These are phyloP conservation scores for Pythium volutum DNA, from an alignment of 352 stramenopile species.

Conservation along the genomic window DNA sequence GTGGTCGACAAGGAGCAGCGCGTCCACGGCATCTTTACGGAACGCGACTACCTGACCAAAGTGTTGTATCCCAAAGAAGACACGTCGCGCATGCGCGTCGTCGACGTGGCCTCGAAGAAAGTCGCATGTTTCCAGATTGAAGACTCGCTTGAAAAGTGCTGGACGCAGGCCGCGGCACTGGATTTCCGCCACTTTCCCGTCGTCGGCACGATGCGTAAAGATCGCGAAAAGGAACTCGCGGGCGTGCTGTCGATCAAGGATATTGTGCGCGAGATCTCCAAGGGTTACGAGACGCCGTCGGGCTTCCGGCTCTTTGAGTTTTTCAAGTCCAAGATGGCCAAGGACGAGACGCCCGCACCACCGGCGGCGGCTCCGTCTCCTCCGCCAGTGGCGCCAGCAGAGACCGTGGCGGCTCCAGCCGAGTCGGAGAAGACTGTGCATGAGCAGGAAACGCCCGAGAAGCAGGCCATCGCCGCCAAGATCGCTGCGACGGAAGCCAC, in stretches of 20 bases:
- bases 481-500: neutral
- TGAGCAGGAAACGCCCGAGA: constrained; percentile 13
- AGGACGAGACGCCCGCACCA: constrained; percentile 32
- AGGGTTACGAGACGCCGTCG: constrained; percentile 63
- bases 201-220: constrained; percentile 67
- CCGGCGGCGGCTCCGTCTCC: constrained; percentile 4
- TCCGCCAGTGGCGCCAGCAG: neutral
- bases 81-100: constrained; percentile 45
- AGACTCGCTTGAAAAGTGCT: constrained; percentile 78
- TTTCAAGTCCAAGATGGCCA: constrained; percentile 78
- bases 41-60: constrained; percentile 83
- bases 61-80: constrained; percentile 72
- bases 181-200: constrained; percentile 85
- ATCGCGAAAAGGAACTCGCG: constrained; percentile 76
- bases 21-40: constrained; percentile 81
- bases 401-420: neutral
- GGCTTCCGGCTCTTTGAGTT: constrained; percentile 85
- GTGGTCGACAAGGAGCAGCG: constrained; percentile 83
- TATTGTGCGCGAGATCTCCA: constrained; percentile 83
- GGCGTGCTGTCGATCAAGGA: constrained; percentile 85
- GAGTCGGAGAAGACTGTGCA: constrained; percentile 15
- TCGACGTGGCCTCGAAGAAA: constrained; percentile 60
- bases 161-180: constrained; percentile 56
- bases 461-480: constrained; percentile 12
- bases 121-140: constrained; percentile 66